A percentile compares a stretch with the other conserved stretches of the same genome.
phyloP scores from a whole-genome alignment of 2,329 filamentous ascomycete species.

The Venturia pyrina region DNA sequence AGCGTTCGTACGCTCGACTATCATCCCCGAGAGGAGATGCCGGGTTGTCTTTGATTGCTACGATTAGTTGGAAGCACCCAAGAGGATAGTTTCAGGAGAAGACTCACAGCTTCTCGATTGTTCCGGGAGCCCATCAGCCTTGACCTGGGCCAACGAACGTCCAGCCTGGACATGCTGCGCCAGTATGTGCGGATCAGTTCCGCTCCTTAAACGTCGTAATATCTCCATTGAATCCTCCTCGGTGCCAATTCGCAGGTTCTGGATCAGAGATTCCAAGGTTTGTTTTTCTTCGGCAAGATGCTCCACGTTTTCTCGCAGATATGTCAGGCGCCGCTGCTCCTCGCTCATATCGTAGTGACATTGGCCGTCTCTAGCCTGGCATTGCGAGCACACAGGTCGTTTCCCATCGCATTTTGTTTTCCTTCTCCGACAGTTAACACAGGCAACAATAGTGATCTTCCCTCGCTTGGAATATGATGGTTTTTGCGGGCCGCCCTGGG shows the following conservation, averaged over 20 bases:
- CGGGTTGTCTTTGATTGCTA: not conserved
- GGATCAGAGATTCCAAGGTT: conserved; percentile 16
- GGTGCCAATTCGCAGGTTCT: conserved; percentile 14
- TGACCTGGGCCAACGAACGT: conserved; percentile 13
- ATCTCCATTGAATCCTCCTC: conserved; percentile 17
- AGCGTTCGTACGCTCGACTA: not conserved
- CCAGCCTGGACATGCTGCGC: conserved; percentile 17
- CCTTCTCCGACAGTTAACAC: conserved; percentile 17
- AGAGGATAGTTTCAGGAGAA: not conserved
- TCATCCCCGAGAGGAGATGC: not conserved
- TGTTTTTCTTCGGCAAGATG: conserved; percentile 16
- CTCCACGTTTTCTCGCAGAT: conserved; percentile 18
- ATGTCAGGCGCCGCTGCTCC: conserved; percentile 18
- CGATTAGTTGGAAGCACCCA: not conserved
- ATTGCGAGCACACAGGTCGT: conserved; percentile 17
- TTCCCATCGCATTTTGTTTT: conserved; percentile 21
- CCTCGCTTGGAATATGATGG: conserved; percentile 14
- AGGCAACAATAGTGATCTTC: conserved; percentile 20
- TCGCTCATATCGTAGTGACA: conserved; percentile 20
- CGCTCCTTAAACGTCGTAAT: conserved; percentile 16
- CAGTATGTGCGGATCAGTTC: conserved; percentile 14
- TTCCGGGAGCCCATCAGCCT: conserved; percentile 10
- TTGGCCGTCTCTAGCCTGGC: conserved; percentile 15
- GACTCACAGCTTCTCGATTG: conserved; percentile 13
- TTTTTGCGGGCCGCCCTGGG: conserved; percentile 6